A percentile compares a stretch with the other conserved stretches of the same genome.
Evolutionary conservation across 2,329 filamentous ascomycete species (phyloP).

Genomic region (Thermothelomyces thermophilus): DNA sequence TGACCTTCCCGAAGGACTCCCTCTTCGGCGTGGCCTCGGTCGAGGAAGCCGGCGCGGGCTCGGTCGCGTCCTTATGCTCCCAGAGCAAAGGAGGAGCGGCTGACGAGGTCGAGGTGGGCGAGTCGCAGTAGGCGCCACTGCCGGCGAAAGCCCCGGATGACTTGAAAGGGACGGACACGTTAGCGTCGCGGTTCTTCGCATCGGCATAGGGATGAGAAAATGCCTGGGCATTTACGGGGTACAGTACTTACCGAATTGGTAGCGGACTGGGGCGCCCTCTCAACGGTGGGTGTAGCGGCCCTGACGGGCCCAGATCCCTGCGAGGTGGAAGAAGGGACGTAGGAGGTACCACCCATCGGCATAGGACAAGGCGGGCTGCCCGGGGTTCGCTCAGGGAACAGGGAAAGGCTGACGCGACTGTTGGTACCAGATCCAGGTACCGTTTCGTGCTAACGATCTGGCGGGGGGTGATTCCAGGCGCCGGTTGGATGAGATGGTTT

Average conservation of each 20-base stretch:
- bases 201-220: no score
- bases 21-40: constrained; percentile 5
- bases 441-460: background rate
- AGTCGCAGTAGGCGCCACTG: background rate
- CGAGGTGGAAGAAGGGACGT: constrained; percentile 1
- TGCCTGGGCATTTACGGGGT: no score
- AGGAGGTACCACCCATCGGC: constrained; percentile 9
- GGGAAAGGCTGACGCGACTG: background rate
- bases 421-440: background rate
- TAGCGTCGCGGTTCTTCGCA: no score
- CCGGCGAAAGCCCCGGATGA: constrained; percentile 1
- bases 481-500: constrained; percentile 13
- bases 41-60: background rate
- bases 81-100: constrained; percentile 5
- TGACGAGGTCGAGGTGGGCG: background rate
- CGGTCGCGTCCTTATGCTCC: background rate
- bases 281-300: constrained; percentile 1
- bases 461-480: background rate
- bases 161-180: background rate
- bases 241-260: constrained; percentile 12
- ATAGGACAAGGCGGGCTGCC: background rate
- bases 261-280: constrained; percentile 2
- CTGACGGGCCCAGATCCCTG: constrained; percentile 13
- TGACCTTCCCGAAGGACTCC: constrained; percentile 28
- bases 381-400: background rate